Conservation (phyloP, 1,284 basidiomycete genomes). For the Stereum hirsutum region DNA sequence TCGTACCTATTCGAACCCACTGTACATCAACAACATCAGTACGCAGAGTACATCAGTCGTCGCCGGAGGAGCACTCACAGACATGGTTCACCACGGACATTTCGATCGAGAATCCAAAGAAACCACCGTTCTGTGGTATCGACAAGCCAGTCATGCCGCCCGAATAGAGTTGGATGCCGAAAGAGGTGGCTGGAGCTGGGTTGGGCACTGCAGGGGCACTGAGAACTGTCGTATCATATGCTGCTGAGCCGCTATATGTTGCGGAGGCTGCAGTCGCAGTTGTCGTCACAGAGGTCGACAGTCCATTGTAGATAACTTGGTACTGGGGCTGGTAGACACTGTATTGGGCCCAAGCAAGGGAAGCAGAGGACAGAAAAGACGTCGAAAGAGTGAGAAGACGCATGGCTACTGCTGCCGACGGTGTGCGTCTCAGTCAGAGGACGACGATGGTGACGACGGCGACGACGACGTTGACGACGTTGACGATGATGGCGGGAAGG, state of each 20-base stretch:
- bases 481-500: too few species aligned
- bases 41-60: not conserved
- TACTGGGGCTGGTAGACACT: not conserved
- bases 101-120: slow-evolving; percentile 40
- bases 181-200: slow-evolving; percentile 27
- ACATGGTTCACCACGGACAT: slow-evolving; percentile 32
- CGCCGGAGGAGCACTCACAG: slow-evolving; percentile 17
- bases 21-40: slow-evolving; percentile 2
- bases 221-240: slow-evolving; percentile 34
- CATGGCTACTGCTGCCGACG: not conserved
- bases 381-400: not conserved
- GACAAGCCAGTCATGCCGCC: slow-evolving; percentile 25
- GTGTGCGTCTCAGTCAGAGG: too few species aligned
- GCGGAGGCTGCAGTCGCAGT: slow-evolving; percentile 16
- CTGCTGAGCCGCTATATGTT: slow-evolving; percentile 29
- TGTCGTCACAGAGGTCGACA: not conserved
- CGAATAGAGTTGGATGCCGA: slow-evolving; percentile 30
- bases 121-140: slow-evolving; percentile 23
- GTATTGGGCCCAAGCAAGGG: not conserved
- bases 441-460: too few species aligned
- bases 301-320: not conserved
- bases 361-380: not conserved
- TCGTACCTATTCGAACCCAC: slow-evolving; percentile 17
- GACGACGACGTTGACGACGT: too few species aligned
- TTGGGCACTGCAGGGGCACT: slow-evolving; percentile 32